Conservation (phyloP, 2,329 filamentous ascomycete genomes). For the Penicillium sp. region DNA sequence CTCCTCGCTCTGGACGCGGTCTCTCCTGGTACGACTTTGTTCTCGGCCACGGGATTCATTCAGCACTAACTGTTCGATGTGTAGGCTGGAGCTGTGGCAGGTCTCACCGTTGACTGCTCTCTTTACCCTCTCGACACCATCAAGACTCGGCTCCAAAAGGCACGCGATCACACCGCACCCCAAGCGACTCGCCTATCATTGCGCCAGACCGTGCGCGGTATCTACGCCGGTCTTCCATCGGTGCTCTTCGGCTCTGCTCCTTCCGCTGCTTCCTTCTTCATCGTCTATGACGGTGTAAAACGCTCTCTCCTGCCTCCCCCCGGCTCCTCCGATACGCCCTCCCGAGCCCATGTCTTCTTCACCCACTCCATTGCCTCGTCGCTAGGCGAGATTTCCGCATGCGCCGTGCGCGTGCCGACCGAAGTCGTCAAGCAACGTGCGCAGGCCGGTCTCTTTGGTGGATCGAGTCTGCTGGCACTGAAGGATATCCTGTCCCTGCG, state of each 20-base stretch:
- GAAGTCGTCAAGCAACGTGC: conserved; percentile 97
- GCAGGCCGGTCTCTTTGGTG: conserved; percentile 76
- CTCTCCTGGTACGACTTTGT: conserved; percentile 31
- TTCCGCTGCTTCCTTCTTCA: conserved; percentile 94
- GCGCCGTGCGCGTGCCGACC: conserved; percentile 84
- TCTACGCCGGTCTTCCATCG: conserved; percentile 87
- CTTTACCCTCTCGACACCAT: conserved; percentile 98
- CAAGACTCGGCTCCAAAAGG: conserved; percentile 83
- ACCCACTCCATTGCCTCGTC: conserved; percentile 81
- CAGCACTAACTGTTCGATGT: neutral
- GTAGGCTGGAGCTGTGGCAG: conserved; percentile 80
- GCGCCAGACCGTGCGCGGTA: conserved; percentile 79
- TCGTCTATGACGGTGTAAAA: conserved; percentile 80
- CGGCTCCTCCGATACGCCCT: conserved; percentile 19
- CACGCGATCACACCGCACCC: conserved; percentile 53
- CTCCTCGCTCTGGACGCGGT: conserved; percentile 42
- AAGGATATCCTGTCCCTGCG: conserved; percentile 59
- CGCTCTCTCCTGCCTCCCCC: conserved; percentile 41
- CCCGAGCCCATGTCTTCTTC: conserved; percentile 36
- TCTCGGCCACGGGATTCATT: neutral
- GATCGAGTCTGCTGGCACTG: conserved; percentile 61
- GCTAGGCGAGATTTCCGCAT: conserved; percentile 84
- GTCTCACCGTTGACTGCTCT: conserved; percentile 91
- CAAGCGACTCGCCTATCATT: conserved; percentile 58
- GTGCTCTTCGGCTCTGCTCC: conserved; percentile 88